Conservation (phyloP, 768 basidiomycete genomes). For the Trametes punicea region DNA sequence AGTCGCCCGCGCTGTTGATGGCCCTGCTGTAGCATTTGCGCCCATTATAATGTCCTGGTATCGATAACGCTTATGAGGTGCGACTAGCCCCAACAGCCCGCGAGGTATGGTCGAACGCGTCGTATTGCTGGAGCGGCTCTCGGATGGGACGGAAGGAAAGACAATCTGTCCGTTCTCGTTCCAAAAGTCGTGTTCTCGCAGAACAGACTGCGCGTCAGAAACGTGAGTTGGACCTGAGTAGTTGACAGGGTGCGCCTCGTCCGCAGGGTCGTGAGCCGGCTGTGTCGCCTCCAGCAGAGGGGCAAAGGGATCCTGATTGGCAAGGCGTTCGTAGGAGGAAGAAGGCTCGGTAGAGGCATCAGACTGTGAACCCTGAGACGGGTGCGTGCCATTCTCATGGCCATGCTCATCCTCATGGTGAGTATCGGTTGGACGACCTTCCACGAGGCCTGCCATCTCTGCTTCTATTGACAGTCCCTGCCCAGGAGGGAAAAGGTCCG, state of each 20-base stretch:
- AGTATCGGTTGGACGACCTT: background rate
- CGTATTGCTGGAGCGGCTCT: background rate
- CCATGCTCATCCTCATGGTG: background rate
- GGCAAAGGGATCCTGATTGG: slow-evolving; percentile 9
- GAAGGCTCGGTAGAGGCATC: slow-evolving; percentile 17
- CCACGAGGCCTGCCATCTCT: background rate
- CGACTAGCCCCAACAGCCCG: slow-evolving; percentile 5
- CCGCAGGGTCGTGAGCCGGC: slow-evolving; percentile 1
- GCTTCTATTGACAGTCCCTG: slow-evolving; percentile 7
- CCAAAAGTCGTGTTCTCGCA: background rate
- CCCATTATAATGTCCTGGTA: slow-evolving; percentile 10
- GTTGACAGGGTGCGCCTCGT: background rate
- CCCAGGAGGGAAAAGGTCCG: slow-evolving; percentile 10
- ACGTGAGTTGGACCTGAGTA: slow-evolving; percentile 3
- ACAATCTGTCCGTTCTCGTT: slow-evolving; percentile 12
- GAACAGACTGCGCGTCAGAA: background rate
- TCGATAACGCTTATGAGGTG: slow-evolving; percentile 12
- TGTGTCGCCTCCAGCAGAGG: slow-evolving; percentile 14
- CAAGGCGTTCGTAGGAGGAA: slow-evolving; percentile 17
- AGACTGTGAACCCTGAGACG: background rate
- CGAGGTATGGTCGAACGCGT: background rate
- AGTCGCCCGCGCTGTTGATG: background rate
- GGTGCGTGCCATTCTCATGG: background rate
- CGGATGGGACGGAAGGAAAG: background rate
- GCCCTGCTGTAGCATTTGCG: background rate